Conservation (phyloP, 2,329 filamentous ascomycete genomes). For the Phoma sp. region DNA sequence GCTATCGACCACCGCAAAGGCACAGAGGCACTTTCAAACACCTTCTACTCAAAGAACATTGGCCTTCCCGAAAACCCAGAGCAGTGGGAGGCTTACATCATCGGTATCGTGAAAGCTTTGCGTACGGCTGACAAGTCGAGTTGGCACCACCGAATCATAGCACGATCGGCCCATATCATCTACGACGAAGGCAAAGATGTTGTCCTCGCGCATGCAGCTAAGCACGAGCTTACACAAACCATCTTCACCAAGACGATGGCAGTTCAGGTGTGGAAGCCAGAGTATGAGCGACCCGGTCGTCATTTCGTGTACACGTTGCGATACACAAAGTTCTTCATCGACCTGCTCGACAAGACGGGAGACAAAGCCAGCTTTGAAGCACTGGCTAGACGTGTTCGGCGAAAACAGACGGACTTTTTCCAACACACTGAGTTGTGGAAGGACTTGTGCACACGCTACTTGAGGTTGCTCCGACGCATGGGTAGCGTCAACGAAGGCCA, state of each 20-base stretch:
- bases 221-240: conserved; percentile 79
- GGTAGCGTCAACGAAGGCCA: conserved; percentile 65
- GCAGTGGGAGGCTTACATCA: conserved; percentile 66
- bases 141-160: conserved; percentile 93
- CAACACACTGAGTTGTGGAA: conserved; percentile 69
- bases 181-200: conserved; percentile 63
- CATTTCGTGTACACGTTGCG: conserved; percentile 92
- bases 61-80: conserved; percentile 56
- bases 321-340: conserved; percentile 83
- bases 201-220: conserved; percentile 66
- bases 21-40: conserved; percentile 58
- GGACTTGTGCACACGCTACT: conserved; percentile 64
- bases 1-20: conserved; percentile 56
- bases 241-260: conserved; percentile 95
- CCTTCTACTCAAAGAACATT: conserved; percentile 62
- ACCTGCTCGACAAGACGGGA: conserved; percentile 73
- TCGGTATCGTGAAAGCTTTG: conserved; percentile 66
- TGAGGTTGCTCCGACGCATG: conserved; percentile 64
- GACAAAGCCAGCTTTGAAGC: conserved; percentile 80
- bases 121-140: conserved; percentile 83
- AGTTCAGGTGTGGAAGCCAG: conserved; percentile 93
- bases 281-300: conserved; percentile 80
- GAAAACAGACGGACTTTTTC: conserved; percentile 78
- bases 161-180: conserved; percentile 70
- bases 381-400: conserved; percentile 78